Evolutionary conservation across 2,329 filamentous ascomycete genomes (phyloP).

Genomic region (Cercospora sojina): DNA sequence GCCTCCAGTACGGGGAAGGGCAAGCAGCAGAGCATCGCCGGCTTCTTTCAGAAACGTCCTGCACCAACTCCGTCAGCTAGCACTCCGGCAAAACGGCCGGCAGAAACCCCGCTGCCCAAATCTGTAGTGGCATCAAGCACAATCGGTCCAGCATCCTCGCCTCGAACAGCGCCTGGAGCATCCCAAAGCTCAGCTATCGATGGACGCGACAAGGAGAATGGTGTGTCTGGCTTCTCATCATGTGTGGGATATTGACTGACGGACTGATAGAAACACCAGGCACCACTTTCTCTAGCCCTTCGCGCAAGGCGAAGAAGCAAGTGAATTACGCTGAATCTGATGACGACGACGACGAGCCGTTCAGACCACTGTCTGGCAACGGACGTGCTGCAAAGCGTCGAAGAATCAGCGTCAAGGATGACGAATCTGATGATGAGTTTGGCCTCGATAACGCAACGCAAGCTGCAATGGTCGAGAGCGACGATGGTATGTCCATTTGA

Average conservation of each 20-base stretch:
- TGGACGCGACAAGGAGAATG: conserved; percentile 55
- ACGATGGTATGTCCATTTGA: conserved; percentile 53
- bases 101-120: conserved; percentile 26
- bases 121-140: conserved; percentile 19
- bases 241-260: conserved; percentile 43
- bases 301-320: conserved; percentile 67
- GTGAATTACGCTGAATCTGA: conserved; percentile 86
- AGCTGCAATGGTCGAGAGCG: conserved; percentile 55
- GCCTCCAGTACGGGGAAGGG: conserved; percentile 44
- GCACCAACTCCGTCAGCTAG: conserved; percentile 49
- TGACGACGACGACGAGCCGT: conserved; percentile 70
- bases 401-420: conserved; percentile 62
- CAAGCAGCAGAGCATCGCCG: conserved; percentile 70
- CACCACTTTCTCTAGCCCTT: conserved; percentile 66
- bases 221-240: conserved; percentile 34
- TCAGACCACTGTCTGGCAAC: conserved; percentile 54
- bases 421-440: conserved; percentile 70
- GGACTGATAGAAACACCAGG: conserved; percentile 46
- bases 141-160: conserved; percentile 22
- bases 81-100: conserved; percentile 36
- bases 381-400: conserved; percentile 56
- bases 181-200: conserved; percentile 51
- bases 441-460: conserved; percentile 58
- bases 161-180: conserved; percentile 25
- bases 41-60: conserved; percentile 68